phyloP scores from a whole-genome alignment of 306 rosid genomes.

The Adenanthera pavonina region DNA sequence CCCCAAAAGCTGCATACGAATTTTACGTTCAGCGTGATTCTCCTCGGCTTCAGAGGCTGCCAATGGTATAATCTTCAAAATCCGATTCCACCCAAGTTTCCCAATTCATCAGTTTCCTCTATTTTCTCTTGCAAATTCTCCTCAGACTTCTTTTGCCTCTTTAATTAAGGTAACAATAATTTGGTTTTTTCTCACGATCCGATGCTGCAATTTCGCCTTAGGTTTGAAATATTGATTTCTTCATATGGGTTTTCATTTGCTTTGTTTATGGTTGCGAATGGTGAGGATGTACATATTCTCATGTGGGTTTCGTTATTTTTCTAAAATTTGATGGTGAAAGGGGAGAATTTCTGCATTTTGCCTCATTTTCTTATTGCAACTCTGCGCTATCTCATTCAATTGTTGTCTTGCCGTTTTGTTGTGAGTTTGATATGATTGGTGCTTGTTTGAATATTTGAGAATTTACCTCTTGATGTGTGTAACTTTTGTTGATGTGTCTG shows the following conservation, averaged over 20 bases:
- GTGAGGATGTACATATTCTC: slow-evolving; percentile 10
- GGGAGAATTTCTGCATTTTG: neutral
- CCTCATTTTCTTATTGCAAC: neutral
- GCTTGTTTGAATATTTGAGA: slow-evolving; percentile 24
- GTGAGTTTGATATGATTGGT: neutral
- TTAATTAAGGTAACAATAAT: slow-evolving; percentile 19
- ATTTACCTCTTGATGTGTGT: neutral
- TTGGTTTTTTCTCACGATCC: slow-evolving; percentile 12
- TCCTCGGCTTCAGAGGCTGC: neutral
- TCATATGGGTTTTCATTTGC: neutral
- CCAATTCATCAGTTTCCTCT: neutral
- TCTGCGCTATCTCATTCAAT: neutral
- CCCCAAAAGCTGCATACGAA: neutral
- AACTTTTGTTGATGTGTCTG: neutral
- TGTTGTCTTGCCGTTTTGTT: slow-evolving; percentile 1
- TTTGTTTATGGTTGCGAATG: slow-evolving; percentile 11
- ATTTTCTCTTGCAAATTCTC: neutral
- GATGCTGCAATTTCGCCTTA: slow-evolving; percentile 12
- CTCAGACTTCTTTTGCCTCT: slow-evolving; percentile 1
- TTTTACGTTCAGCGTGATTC: neutral
- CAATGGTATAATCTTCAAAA: neutral
- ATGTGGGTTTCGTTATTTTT: slow-evolving; percentile 29
- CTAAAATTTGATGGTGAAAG: neutral
- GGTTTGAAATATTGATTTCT: neutral
- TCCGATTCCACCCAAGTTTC: neutral